Evolutionary conservation across 2,329 filamentous ascomycete genomes (phyloP), one percentile per base, ranked within the genome.

Genomic region (Aspergillus felis): DNA sequence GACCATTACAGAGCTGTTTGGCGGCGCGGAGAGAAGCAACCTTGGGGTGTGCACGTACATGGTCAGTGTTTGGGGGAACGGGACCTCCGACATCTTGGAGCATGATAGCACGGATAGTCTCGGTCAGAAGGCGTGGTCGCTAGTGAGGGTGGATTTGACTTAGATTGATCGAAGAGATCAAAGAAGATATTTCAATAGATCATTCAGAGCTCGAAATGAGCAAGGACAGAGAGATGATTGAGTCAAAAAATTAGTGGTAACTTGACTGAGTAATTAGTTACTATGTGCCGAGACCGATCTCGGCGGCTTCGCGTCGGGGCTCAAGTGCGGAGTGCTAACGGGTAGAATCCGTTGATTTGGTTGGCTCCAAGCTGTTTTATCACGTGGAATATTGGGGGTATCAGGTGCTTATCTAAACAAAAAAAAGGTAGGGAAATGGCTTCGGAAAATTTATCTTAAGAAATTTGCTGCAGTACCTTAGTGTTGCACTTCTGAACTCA

Each of bases 21-120:
- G 60, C 60, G 64, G 61, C 66, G 67, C 35, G 53, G 8, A 44
- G 50, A 52, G 25, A 53, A 48, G 32, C 27, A 42, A 54, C 38
- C 38, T 27, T 27, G 49, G 49, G 29, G 49, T 35, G 55, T 58
- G 47, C 57, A 81, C 85, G 78, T 79, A 91, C 89, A 80, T 93
- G 90, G 57, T 87, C 84, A 56, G 89, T 92, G 71, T 92, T 86
- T 42, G 87, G 83, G 56, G 90, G 90, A 59, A 93, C 90, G 4
- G 89, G 84, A 68, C 89, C 86, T 66, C 89, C 89, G 41, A 90
- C 56, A 38, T 66, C 66, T 60, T 74, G 72, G 38, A 71, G 64
- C 75, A 77, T 77, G 41, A 44, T 65, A 57, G 49, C 51, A 44
- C 14, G 57, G 47, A 55, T 57, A 54, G 46, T 14, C 53, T 51